These are phyloP conservation scores for Scheffersomyces stipitis DNA, from an alignment of 805 yeast species.

Conservation along the genomic window DNA sequence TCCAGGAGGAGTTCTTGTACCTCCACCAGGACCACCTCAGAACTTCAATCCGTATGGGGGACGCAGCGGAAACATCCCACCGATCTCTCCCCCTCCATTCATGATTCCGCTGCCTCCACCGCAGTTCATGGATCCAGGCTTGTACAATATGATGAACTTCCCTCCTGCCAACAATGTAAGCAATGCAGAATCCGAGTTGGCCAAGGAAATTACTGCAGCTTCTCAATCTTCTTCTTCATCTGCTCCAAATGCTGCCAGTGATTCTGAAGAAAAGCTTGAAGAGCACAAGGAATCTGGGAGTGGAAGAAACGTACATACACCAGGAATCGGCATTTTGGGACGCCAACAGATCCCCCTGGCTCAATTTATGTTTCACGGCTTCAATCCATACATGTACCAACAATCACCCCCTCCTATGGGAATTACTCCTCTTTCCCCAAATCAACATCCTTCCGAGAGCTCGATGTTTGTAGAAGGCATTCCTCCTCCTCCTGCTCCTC, in stretches of 20 bases:
- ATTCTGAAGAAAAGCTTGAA: constrained; percentile 9
- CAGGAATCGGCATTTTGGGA: constrained; percentile 39
- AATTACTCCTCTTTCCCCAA: constrained; percentile 6
- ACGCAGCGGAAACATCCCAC: constrained; percentile 30
- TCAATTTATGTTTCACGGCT: constrained; percentile 50
- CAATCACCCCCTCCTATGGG: constrained; percentile 21
- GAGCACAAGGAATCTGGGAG: too few relatives aligned
- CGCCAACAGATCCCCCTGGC: constrained; percentile 29
- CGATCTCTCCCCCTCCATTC: constrained; percentile 39
- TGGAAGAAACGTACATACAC: constrained; percentile 7
- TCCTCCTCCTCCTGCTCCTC: constrained; percentile 17
- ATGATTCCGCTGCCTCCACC: constrained; percentile 39
- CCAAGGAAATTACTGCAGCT: not conserved
- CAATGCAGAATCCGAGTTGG: not conserved
- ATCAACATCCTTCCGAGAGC: constrained; percentile 1
- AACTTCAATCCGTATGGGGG: constrained; percentile 33
- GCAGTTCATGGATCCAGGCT: constrained; percentile 36
- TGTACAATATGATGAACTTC: constrained; percentile 33
- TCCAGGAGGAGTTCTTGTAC: constrained; percentile 13
- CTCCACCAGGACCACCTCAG: constrained; percentile 15
- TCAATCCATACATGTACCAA: constrained; percentile 45
- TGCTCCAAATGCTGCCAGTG: constrained; percentile 4
- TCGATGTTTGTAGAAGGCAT: constrained; percentile 2
- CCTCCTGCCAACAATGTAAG: constrained; percentile 8
- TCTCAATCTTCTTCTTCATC: not conserved